Percentiles rank a stretch among this genome's conserved stretches.
phyloP scores from a whole-genome alignment of 1,139 yeast species.

The Protomyces arabidopsidicola region DNA sequence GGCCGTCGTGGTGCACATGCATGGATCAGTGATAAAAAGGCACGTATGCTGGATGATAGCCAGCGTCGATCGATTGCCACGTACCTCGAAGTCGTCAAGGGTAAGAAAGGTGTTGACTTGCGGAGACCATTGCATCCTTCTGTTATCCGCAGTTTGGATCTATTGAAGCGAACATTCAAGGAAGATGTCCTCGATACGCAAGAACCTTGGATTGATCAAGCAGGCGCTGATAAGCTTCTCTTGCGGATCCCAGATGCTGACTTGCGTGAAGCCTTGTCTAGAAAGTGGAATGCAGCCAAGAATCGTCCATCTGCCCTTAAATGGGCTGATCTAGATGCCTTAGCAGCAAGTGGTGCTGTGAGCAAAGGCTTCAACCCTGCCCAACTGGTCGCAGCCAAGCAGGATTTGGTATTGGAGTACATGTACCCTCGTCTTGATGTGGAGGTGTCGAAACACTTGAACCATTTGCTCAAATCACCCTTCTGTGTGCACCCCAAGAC shows the following conservation, averaged over 20 bases:
- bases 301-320: constrained; percentile 52
- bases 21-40: constrained; percentile 88
- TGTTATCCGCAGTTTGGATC: constrained; percentile 62
- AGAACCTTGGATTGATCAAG: constrained; percentile 68
- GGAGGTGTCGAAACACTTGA: constrained; percentile 83
- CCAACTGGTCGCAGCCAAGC: constrained; percentile 63
- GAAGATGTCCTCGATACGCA: constrained; percentile 70
- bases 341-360: constrained; percentile 49
- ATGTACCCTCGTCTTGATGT: constrained; percentile 89
- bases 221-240: constrained; percentile 54
- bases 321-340: constrained; percentile 76
- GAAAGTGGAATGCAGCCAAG: constrained; percentile 52
- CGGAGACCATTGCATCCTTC: constrained; percentile 89
- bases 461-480: constrained; percentile 93
- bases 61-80: constrained; percentile 74
- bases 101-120: constrained; percentile 51
- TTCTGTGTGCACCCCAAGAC: constrained; percentile 97
- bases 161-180: constrained; percentile 60
- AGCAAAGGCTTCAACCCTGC: constrained; percentile 40
- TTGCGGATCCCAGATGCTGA: constrained; percentile 54
- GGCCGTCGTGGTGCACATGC: constrained; percentile 99
- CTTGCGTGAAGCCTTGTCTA: constrained; percentile 53
- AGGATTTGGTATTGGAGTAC: constrained; percentile 73
- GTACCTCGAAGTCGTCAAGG: constrained; percentile 71
- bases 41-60: constrained; percentile 66